phyloP scores from a whole-genome alignment of 345 rosid genomes.

The Citrus reticulata region DNA sequence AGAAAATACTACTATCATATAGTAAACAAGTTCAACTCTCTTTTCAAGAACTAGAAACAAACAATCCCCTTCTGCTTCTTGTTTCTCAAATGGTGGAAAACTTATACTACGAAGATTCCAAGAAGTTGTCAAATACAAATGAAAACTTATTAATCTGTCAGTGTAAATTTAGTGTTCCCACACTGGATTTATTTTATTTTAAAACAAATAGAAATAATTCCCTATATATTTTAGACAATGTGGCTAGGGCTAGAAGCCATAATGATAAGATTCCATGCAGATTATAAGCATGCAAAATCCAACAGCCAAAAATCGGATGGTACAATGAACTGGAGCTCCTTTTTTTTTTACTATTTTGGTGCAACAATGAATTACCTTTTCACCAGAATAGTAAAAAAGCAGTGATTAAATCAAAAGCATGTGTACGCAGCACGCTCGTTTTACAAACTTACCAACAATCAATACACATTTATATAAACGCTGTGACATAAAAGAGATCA shows the following conservation, averaged over 20 bases:
- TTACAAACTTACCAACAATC: constrained; percentile 2
- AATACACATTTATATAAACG: not conserved
- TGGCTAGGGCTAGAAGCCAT: constrained; percentile 5
- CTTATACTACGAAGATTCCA: constrained; percentile 26
- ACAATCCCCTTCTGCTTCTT: constrained; percentile 12
- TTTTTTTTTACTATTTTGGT: not conserved
- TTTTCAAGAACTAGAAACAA: constrained; percentile 18
- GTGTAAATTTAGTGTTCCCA: constrained; percentile 3
- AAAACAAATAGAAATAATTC: not conserved
- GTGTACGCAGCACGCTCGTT: not conserved
- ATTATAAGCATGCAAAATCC: constrained; percentile 11
- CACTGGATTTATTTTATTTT: not conserved
- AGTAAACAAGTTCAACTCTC: not conserved
- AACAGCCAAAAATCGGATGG: constrained; percentile 1
- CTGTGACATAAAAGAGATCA: not conserved
- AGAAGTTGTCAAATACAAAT: constrained; percentile 14
- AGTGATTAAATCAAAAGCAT: constrained; percentile 6
- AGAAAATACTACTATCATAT: not conserved
- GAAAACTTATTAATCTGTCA: constrained; percentile 12
- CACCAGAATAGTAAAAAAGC: constrained; percentile 7
- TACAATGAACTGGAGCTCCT: not conserved
- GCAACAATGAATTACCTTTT: constrained; percentile 15
- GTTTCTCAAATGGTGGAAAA: constrained; percentile 8
- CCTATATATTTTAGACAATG: not conserved
- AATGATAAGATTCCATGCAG: constrained; percentile 1